Base-by-base conservation (phyloP, 768 basidiomycete genomes). In the Lactarius deliciosus region DNA sequence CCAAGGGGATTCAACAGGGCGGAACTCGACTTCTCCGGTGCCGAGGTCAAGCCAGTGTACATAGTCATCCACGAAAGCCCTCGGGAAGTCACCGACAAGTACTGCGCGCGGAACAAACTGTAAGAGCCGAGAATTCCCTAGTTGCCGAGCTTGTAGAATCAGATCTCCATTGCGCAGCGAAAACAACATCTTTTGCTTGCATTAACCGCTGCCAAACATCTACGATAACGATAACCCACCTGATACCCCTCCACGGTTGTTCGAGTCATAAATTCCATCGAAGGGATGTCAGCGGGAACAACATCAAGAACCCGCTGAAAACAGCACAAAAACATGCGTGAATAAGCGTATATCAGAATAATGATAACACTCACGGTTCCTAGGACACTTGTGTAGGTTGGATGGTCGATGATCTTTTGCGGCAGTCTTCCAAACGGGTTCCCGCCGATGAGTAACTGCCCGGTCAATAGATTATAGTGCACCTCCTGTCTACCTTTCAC, bases 41-140 rank as follows among this genome's bases (percentile, higher is more conserved):
- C 61, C 45, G 40, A 77, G n/a, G 55, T 75, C 56, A 60, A 80
- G 69, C 79, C 79, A 80, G 67, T 79, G 79, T 3, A 71, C 69
- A 59, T 75, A 73, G 25, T 77, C 72, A 8, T 71, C 64, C 22
- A 75, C 68, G 36, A 80, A 73, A 13, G 71, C 45, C 22, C 16
- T 43, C 9, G 79, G 79, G 11, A 79, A 64, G 64, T 79, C 78
- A 10, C 59, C 64, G 6, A 28, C 43, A 22, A 81, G 69, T 32
- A 69, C 61, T 3, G 53, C 32, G 34, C 72, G 73, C 11, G 79
- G 80, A 65, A 82, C 71, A 7, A 79, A 70, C 64, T 82, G 59
- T 30, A 61, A 40, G n/a, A 60, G 34, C 16, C 13, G 34, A n/a
- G 45, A 43, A 25, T 32, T 38, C 4, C n/a, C 61, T 13, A 8